Conservation (phyloP, 805 yeast genomes). For the Candida railenensis region DNA sequence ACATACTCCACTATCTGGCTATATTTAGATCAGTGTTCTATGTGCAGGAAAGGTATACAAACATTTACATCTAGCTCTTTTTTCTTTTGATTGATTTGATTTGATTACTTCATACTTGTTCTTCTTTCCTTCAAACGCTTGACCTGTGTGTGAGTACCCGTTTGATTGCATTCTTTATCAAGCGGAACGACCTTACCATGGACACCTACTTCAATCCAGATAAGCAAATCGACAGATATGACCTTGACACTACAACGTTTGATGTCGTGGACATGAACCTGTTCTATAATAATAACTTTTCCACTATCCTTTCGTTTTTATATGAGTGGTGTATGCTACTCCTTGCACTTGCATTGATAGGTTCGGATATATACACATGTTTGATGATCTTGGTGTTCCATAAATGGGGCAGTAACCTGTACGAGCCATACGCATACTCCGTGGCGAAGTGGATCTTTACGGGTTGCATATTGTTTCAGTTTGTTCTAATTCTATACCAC, state of each 20-base stretch:
- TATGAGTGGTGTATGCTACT: slow-evolving; percentile 48
- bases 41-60: too few relatives aligned
- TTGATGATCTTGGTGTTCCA: slow-evolving; percentile 70
- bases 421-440: slow-evolving; percentile 46
- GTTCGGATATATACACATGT: slow-evolving; percentile 77
- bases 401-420: slow-evolving; percentile 59
- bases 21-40: too few relatives aligned
- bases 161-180: too few relatives aligned
- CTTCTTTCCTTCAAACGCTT: too few relatives aligned
- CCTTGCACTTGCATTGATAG: slow-evolving; percentile 51
- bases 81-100: too few relatives aligned
- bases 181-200: background rate
- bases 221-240: slow-evolving; percentile 25
- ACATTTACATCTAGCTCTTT: too few relatives aligned
- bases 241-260: slow-evolving; percentile 43
- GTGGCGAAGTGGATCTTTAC: slow-evolving; percentile 70
- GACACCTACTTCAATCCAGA: background rate
- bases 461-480: slow-evolving; percentile 75
- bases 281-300: slow-evolving; percentile 43
- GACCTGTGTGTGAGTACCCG: too few relatives aligned
- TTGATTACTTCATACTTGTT: too few relatives aligned
- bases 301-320: slow-evolving; percentile 46
- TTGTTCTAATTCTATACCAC: slow-evolving; percentile 56
- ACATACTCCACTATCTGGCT: too few relatives aligned
- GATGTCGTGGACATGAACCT: slow-evolving; percentile 47